Evolutionary conservation across 202 grass and related monocot genomes (phyloP).

Genomic region (Schoenoplectus tabernaemontani): DNA sequence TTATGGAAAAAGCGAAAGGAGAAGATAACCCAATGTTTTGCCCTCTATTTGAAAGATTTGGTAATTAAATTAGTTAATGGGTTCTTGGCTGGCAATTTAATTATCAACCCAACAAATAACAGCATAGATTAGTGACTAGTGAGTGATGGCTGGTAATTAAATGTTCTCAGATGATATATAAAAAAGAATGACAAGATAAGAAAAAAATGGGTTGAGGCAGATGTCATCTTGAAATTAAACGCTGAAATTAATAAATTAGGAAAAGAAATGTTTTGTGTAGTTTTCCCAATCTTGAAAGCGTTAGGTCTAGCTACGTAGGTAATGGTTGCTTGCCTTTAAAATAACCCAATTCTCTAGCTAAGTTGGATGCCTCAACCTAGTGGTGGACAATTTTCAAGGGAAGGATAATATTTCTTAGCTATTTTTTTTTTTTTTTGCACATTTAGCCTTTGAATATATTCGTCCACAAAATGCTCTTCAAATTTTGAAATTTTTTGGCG

Average conservation of each 20-base stretch:
- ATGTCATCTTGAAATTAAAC: slow-evolving; percentile 3
- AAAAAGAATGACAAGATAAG: not conserved
- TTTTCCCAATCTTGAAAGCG: not conserved
- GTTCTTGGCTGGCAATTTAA: not conserved
- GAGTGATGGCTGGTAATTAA: slow-evolving; percentile 5
- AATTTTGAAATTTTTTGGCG: not conserved
- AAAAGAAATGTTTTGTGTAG: slow-evolving; percentile 14
- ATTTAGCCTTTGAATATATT: slow-evolving; percentile 21
- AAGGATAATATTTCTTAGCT: slow-evolving; percentile 14
- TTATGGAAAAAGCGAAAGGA: not conserved
- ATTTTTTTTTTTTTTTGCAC: slow-evolving; percentile 16
- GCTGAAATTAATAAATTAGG: not conserved
- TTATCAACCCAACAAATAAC: not conserved
- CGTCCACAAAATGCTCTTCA: not conserved
- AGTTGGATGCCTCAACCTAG: slow-evolving; percentile 19
- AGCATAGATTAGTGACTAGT: slow-evolving; percentile 25
- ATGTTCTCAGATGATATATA: slow-evolving; percentile 1
- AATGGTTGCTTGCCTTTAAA: slow-evolving; percentile 12
- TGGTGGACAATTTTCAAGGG: slow-evolving; percentile 4
- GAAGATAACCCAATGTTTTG: not conserved
- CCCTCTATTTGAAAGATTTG: slow-evolving; percentile 7
- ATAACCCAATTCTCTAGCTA: not conserved
- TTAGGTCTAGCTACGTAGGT: not conserved
- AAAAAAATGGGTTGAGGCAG: not conserved
- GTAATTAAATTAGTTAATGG: slow-evolving; percentile 1